Conservation (phyloP, 2,329 filamentous ascomycete genomes). For the Penicillium olsonii region DNA sequence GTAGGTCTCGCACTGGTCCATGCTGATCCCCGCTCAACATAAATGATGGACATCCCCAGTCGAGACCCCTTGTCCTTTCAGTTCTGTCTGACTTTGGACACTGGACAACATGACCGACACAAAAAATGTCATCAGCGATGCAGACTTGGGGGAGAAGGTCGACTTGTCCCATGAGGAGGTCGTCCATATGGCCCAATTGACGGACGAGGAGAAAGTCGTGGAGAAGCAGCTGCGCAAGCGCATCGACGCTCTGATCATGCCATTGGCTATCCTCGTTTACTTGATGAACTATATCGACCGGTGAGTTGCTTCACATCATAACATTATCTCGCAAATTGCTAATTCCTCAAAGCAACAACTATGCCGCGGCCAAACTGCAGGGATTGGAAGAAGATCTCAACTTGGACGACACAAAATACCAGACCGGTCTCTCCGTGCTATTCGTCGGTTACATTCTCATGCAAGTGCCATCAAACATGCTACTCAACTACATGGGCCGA, state of each 20-base stretch:
- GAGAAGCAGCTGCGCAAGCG: conserved; percentile 40
- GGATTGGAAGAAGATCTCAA: conserved; percentile 42
- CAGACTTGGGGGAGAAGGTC: conserved; percentile 21
- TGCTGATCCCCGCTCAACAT: not conserved
- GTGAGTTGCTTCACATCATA: conserved; percentile 19
- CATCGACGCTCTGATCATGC: conserved; percentile 43
- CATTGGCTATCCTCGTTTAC: conserved; percentile 43
- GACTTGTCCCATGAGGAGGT: conserved; percentile 24
- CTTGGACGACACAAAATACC: conserved; percentile 39
- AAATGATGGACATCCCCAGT: not conserved
- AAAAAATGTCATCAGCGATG: conserved; percentile 16
- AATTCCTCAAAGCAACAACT: conserved; percentile 44
- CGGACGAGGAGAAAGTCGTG: conserved; percentile 35
- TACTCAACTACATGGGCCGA: conserved; percentile 46
- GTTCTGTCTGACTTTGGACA: not conserved
- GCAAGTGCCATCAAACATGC: conserved; percentile 51
- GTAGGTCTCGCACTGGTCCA: not conserved
- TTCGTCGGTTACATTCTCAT: conserved; percentile 50
- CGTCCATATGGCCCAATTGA: conserved; percentile 18
- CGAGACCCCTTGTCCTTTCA: not conserved
- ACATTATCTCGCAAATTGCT: not conserved
- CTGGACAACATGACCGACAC: conserved; percentile 8
- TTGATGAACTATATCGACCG: conserved; percentile 47
- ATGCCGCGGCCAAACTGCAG: conserved; percentile 47
- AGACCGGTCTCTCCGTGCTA: conserved; percentile 46